Conservation (phyloP, 2,329 filamentous ascomycete species). For the Fusarium begoniae region DNA sequence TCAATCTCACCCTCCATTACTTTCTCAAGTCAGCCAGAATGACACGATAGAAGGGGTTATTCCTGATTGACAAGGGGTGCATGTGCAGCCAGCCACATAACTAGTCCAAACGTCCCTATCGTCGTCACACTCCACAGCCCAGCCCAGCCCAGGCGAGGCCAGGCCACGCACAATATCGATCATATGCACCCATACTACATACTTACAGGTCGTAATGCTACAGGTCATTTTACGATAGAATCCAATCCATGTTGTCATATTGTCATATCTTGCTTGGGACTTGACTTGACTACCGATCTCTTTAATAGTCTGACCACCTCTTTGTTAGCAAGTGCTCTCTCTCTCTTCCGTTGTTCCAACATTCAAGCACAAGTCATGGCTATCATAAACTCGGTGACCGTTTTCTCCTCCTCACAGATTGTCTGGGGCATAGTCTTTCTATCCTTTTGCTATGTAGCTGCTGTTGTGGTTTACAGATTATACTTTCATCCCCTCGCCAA, state of each 20-base stretch:
- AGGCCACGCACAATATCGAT: neutral
- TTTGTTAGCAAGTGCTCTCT: neutral
- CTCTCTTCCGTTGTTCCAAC: neutral
- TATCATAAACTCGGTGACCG: neutral
- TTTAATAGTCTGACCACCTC: neutral
- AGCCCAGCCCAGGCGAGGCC: neutral
- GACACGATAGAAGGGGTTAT: neutral
- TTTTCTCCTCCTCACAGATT: neutral
- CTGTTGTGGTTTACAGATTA: slow-evolving; percentile 15
- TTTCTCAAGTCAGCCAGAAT: neutral
- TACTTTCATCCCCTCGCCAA: slow-evolving; percentile 62
- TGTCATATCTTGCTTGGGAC: neutral
- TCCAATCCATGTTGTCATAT: neutral
- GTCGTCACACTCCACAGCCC: neutral
- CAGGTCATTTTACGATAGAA: neutral
- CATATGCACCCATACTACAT: neutral
- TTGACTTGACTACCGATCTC: neutral
- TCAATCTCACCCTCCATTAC: neutral
- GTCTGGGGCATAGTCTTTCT: neutral
- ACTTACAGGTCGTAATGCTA: neutral
- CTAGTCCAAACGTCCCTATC: neutral
- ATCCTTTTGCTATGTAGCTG: neutral
- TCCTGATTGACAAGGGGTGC: neutral
- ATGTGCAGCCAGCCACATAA: neutral
- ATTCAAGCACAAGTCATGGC: neutral